phyloP scores from a whole-genome alignment of 441 rosid genomes.

The Isatis lusitanica region DNA sequence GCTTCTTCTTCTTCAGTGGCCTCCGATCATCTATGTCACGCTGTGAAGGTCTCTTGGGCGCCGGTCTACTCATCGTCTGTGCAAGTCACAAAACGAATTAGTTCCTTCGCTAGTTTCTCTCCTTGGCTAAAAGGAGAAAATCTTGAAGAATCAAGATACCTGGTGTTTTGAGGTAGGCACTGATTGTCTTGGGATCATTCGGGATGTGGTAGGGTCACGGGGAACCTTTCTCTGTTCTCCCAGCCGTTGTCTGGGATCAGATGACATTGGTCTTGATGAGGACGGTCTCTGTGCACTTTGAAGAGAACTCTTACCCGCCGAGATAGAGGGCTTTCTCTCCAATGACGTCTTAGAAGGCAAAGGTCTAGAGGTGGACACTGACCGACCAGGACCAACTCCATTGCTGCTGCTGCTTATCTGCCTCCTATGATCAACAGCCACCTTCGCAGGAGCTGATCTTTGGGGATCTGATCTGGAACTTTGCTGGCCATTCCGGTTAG shows the following conservation, averaged over 20 bases:
- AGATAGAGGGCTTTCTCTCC: slow-evolving; percentile 48
- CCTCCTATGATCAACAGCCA: slow-evolving; percentile 49
- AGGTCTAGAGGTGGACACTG: slow-evolving; percentile 44
- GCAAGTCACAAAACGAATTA: slow-evolving; percentile 3
- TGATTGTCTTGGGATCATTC: slow-evolving; percentile 45
- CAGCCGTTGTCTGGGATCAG: slow-evolving; percentile 49
- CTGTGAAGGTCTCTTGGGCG: slow-evolving; percentile 44
- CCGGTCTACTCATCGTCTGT: slow-evolving; percentile 51
- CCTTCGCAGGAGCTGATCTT: slow-evolving; percentile 46
- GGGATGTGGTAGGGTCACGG: slow-evolving; percentile 42
- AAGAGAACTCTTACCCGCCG: slow-evolving; percentile 41
- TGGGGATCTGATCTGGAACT: slow-evolving; percentile 45
- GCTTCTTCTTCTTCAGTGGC: slow-evolving; percentile 68
- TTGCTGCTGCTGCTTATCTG: slow-evolving; percentile 54
- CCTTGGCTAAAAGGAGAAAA: background rate
- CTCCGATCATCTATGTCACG: slow-evolving; percentile 42
- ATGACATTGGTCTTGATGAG: slow-evolving; percentile 47
- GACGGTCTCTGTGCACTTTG: slow-evolving; percentile 46
- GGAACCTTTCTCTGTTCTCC: slow-evolving; percentile 51
- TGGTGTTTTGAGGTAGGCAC: slow-evolving; percentile 52
- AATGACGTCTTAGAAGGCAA: slow-evolving; percentile 39
- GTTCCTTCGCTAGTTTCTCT: slow-evolving; percentile 8
- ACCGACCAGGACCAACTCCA: slow-evolving; percentile 70
- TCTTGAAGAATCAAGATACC: slow-evolving; percentile 32
- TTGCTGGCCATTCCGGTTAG: slow-evolving; percentile 44